Base-by-base conservation (phyloP, 176 grass and related monocot genomes). In the Musa itinerans region DNA sequence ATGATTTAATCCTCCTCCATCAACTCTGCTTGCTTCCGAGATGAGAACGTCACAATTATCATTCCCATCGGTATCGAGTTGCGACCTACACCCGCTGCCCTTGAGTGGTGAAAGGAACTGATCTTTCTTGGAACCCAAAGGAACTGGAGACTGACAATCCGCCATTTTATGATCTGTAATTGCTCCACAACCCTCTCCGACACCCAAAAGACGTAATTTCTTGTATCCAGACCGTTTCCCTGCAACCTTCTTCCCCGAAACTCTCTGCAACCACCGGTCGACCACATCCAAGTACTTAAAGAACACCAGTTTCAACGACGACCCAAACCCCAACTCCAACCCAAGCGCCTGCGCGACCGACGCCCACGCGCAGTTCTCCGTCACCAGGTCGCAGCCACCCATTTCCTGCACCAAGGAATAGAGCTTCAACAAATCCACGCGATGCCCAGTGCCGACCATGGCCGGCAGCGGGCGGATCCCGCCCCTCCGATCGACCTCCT, bases 241-340 rank as follows among this genome's bases (percentile, higher is more conserved):
- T 20, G 2, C 49, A 0, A 48, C 49, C 8, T 19, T 61, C 69
- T 70, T 73, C 25, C 83, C 81, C 14, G 68, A 54, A 11, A 82
- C 61, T 65, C 51, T 50, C 81, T 74, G 83, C 72, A 84, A 81
- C 83, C 89, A 84, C 54, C 72, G 76, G 49, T 89, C 89, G 3
- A 92, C 51, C 54, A 79, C 79, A 10, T 74, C 76, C 14, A 92
- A 79, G 68, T 92, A 89, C 83, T 86, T 92, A 54, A 65, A 53
- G 64, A 82, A 92, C 22, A 92, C 51, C 12, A 89, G 56, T 81
- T 86, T 92, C 27, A 92, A 20, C 1, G 81, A 73, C 14, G 83
- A 53, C 11, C 78, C 81, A 43, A 81, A 51, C 56, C 20, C 21
- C 11, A 63, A 59, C 1, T 83, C 81, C 23, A 86, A 68, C 54